These are phyloP conservation scores for Coprinellus aureogranulatus DNA, from an alignment of 768 basidiomycete genomes.

Conservation along the genomic window DNA sequence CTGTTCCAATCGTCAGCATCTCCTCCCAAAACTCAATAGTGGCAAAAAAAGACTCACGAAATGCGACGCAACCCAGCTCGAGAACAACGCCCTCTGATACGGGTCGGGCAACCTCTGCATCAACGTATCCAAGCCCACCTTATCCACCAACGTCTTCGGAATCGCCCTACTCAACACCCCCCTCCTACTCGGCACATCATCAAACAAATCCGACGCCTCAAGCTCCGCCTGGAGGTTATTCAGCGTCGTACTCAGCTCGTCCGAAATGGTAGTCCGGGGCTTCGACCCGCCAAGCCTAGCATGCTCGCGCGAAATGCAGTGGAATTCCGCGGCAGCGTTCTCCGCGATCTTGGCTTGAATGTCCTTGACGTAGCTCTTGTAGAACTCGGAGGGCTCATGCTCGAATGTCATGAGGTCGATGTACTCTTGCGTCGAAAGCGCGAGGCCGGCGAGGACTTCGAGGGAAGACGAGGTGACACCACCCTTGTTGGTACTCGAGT, in stretches of 20 bases:
- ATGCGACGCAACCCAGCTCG: constrained; percentile 85
- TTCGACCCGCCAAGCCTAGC: constrained; percentile 76
- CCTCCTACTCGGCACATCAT: constrained; percentile 70
- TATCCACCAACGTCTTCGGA: constrained; percentile 82
- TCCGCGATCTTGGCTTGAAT: constrained; percentile 87
- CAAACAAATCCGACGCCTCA: constrained; percentile 84
- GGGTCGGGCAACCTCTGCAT: constrained; percentile 75
- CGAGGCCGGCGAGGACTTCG: constrained; percentile 94
- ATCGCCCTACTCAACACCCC: constrained; percentile 82
- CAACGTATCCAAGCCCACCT: constrained; percentile 78
- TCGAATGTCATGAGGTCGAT: constrained; percentile 91
- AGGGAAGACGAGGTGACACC: constrained; percentile 96
- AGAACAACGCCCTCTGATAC: constrained; percentile 86
- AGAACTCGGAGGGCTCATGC: constrained; percentile 81
- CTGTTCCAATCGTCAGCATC: too few relatives aligned
- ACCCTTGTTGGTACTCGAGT: constrained; percentile 94
- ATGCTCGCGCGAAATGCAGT: constrained; percentile 92
- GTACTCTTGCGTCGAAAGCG: constrained; percentile 88
- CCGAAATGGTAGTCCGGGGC: constrained; percentile 88
- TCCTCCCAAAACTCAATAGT: too few relatives aligned
- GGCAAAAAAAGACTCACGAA: too few relatives aligned
- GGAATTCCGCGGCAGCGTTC: constrained; percentile 89
- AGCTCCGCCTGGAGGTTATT: constrained; percentile 92
- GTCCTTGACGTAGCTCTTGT: constrained; percentile 88
- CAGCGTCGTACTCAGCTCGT: constrained; percentile 85